Evolutionary conservation across 257 asterid genomes (phyloP), one percentile per base, ranked within the genome.

Genomic region (Cinchona pubescens): DNA sequence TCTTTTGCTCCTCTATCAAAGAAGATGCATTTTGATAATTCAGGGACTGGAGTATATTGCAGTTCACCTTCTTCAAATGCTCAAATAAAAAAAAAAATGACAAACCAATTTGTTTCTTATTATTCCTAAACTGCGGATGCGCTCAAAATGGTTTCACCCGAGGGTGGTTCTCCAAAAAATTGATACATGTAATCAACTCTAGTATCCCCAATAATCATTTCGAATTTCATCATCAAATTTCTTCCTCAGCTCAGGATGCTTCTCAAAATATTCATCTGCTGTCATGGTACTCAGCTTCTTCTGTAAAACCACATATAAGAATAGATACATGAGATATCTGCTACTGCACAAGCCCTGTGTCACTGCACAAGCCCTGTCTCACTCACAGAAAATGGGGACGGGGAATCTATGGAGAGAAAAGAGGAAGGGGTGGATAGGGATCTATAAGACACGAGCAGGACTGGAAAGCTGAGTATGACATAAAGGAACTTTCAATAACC

Each of bases 231-330:
- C 86, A 32, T 84, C 88, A 4, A 84, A 84, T 79, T 77, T 84
- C 91, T 90, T 87, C 92, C 84, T 93, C 78, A 93, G 90, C 85
- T 94, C 98, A 5, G 98, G 97, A 80, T 89, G 96, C 89, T 94
- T 91, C 74, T 80, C 96, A 34, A 94, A 94, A 87, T 94, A 94
- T 71, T 94, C 98, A 29, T 94, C 98, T 30, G 97, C 97, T 51
- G 98, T 94, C 97, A 92, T 94, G 69, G 98, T 94, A 67, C 97
- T 90, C 37, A 92, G 88, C 84, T 86, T 91, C 34, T 74, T 83
- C 98, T 93, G 96, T 81, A 68, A 70, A 75, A 80, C 74, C 83
- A 81, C 80, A 62, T 40, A n/a, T 5, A 59, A 59, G 18, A 30
- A 32, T 32, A 37, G n/a, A 66, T 23, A 73, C 0, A 62, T 62